A percentile compares a stretch with the other conserved stretches of the same genome.
Conservation (phyloP, 2,329 filamentous ascomycete species). For the Dactylellina cionopaga region DNA sequence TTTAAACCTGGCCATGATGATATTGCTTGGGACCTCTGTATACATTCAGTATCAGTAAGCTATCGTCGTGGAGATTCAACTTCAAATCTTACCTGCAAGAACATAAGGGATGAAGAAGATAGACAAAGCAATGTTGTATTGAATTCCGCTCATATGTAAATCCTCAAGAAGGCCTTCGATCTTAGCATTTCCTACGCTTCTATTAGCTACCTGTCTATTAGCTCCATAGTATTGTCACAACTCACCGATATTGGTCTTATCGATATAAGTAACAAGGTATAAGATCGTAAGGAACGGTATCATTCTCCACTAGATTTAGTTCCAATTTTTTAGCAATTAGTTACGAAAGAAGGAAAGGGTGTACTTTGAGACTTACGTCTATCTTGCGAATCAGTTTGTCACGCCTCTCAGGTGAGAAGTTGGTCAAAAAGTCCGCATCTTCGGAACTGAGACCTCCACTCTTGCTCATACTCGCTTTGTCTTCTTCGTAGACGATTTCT, state of each 20-base stretch:
- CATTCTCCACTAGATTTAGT: slow-evolving; percentile 31
- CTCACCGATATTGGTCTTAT: slow-evolving; percentile 39
- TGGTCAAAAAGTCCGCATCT: slow-evolving; percentile 59
- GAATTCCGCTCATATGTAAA: slow-evolving; percentile 27
- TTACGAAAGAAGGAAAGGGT: slow-evolving; percentile 40
- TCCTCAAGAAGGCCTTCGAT: slow-evolving; percentile 30
- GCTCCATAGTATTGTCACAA: neutral
- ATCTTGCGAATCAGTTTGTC: slow-evolving; percentile 58
- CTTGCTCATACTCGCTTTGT: neutral
- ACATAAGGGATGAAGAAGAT: slow-evolving; percentile 40
- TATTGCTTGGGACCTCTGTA: slow-evolving; percentile 61
- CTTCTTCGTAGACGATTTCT: slow-evolving; percentile 24
- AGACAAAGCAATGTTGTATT: slow-evolving; percentile 33
- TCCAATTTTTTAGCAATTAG: neutral
- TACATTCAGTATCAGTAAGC: neutral
- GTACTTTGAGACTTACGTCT: neutral
- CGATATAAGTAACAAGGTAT: slow-evolving; percentile 32
- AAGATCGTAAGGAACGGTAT: slow-evolving; percentile 34
- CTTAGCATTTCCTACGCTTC: slow-evolving; percentile 22
- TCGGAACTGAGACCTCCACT: slow-evolving; percentile 52
- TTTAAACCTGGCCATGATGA: slow-evolving; percentile 61
- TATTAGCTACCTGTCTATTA: neutral
- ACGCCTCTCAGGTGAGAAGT: slow-evolving; percentile 58
- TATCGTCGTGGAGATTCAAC: neutral
- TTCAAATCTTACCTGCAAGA: slow-evolving; percentile 11